Base-by-base conservation (phyloP, 2,329 filamentous ascomycete species). In the Colletotrichum higginsianum region DNA sequence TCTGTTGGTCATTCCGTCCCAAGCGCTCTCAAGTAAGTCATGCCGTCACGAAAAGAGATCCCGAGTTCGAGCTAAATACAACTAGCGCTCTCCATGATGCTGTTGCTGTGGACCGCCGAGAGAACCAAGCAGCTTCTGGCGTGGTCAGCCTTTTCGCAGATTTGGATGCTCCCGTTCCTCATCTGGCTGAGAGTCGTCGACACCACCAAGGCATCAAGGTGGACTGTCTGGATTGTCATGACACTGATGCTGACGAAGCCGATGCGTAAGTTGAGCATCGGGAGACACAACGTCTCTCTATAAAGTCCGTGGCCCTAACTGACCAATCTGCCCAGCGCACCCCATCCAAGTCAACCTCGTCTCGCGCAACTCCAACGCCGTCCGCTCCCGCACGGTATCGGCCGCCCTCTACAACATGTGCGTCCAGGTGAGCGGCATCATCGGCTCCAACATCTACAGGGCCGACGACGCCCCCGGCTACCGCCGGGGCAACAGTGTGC, bases 321-420 rank as follows among this genome's bases (percentile, higher is more conserved):
- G 9, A 63, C 23, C 2, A 0, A 30, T 9, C 8, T 9, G 6
- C 6, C 6, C 56, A 77, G 75, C 79, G 2, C 86, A 90, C 74
- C 86, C 88, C 0, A 85, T 90, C n/a, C 81, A 88, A 47, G 88
- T 90, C 50, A 53, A 53, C 23, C 50, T 53, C 9, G 23, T 18
- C 7, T 53, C 23, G 12, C 84, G 88, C 55, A 91, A 91, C 74
- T 85, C 88, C 0, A 88, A 89, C 61, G 85, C 86, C 2, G 89
- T 91, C 0, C 82, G 88, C 7, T 89, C 88, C 5, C 80, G 89
- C 12, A 87, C 89, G 0, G 86, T 91, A 2, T 86, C 86, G 0
- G 85, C 86, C 1, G 88, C 87, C 1, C 77, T 89, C 16, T 91
- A 90, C 77, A 91, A 90, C 74, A 82, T 82, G 78, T 79, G 75